A percentile compares a stretch with the other conserved stretches of the same genome.
Conservation (phyloP, 106 monocot genomes). For the Acorus gramineus region DNA sequence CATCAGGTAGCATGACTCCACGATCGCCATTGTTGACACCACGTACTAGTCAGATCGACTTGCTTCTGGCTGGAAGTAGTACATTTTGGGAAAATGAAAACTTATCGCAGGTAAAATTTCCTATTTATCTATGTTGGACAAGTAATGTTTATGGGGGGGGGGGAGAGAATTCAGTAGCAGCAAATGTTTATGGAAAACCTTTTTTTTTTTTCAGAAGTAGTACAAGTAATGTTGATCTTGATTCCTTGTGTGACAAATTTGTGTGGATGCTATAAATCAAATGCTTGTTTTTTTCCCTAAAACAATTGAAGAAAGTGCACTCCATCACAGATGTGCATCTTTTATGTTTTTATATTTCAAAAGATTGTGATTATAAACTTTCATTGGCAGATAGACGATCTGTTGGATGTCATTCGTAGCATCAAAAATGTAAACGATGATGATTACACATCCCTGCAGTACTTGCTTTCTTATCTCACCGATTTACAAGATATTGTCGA, state of each 20-base stretch:
- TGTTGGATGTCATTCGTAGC: conserved; percentile 50
- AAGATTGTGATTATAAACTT: not conserved
- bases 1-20: conserved; percentile 57
- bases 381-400: conserved; percentile 55
- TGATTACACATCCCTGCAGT: conserved; percentile 63
- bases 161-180: too few species aligned
- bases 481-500: conserved; percentile 65
- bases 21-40: conserved; percentile 57
- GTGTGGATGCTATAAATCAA: too few species aligned
- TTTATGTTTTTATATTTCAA: conserved; percentile 1
- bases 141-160: too few species aligned
- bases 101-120: conserved; percentile 58
- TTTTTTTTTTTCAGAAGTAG: too few species aligned
- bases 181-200: too few species aligned
- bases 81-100: conserved; percentile 52
- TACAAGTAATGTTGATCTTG: too few species aligned
- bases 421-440: conserved; percentile 35
- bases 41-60: conserved; percentile 30
- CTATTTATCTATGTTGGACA: not conserved
- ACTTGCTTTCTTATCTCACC: conserved; percentile 62
- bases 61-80: conserved; percentile 24
- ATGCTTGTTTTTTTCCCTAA: too few species aligned
- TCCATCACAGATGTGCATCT: not conserved
- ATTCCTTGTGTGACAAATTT: too few species aligned
- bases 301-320: too few species aligned